These are phyloP conservation scores for Allium cepa DNA, from an alignment of 106 monocot species.

Conservation along the genomic window DNA sequence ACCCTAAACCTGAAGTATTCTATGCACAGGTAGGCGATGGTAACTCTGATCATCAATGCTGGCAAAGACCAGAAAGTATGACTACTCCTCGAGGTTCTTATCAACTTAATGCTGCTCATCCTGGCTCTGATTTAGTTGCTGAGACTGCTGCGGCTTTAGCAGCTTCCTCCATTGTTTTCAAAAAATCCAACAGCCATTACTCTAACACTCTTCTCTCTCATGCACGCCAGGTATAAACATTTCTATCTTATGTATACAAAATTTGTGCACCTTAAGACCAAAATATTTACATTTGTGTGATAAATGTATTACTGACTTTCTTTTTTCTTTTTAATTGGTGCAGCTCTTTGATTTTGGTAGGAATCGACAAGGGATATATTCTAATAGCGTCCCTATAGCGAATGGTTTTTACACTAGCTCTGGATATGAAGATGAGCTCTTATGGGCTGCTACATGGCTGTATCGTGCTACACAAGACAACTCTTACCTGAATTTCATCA, in stretches of 20 bases:
- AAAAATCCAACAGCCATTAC: conserved; percentile 14
- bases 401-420: conserved; percentile 46
- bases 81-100: conserved; percentile 43
- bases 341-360: conserved; percentile 64
- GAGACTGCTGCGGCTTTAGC: conserved; percentile 57
- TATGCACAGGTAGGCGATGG: conserved; percentile 77
- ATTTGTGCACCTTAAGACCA: too few relatives aligned
- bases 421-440: conserved; percentile 58
- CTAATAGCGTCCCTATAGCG: conserved; percentile 41
- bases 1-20: conserved; percentile 20
- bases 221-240: conserved; percentile 28
- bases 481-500: conserved; percentile 24
- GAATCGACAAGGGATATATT: conserved; percentile 34
- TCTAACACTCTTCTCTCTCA: conserved; percentile 25
- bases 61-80: conserved; percentile 83
- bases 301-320: not conserved
- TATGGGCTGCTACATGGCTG: conserved; percentile 64
- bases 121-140: conserved; percentile 52
- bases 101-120: conserved; percentile 19
- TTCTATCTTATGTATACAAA: not conserved
- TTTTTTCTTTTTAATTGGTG: conserved; percentile 2
- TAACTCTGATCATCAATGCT: conserved; percentile 70
- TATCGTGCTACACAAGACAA: conserved; percentile 35
- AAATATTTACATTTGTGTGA: not conserved
- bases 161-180: conserved; percentile 43